Base-by-base conservation (phyloP, 345 rosid species). In the Rhodamnia rubescens region DNA sequence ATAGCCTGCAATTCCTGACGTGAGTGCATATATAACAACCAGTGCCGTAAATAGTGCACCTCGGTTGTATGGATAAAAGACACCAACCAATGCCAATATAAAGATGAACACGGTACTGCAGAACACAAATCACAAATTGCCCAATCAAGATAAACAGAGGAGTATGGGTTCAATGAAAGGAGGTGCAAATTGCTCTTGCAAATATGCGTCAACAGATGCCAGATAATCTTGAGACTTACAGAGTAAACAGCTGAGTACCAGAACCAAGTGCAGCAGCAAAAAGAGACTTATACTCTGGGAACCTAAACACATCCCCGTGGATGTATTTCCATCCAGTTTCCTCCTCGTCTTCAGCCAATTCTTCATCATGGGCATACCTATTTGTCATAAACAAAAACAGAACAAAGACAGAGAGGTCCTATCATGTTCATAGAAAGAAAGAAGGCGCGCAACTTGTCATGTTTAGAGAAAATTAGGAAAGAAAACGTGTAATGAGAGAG, bases 251-350 rank as follows among this genome's bases (percentile, higher is more conserved):
- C 89, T 91, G 93, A 81, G 91, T 88, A 29, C 92, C 93, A 84
- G 93, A 91, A 27, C 93, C 93, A 81, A 91, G 85, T 18, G 92
- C 89, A 49, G 93, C 92, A 12, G 92, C 89, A 87, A 91, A 85
- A n/a, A 91, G 55, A n/a, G 92, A 91, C 59, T 90, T 90, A 84
- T 85, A 84, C 81, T 87, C 84, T 55, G 93, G 93, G 83, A 83
- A 91, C 85, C 93, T 89, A 82, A 91, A 91, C 26, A 91, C 92
- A 83, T 91, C 92, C 8, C 93, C 92, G 22, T 91, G 92, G 69
- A 91, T 89, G 90, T 91, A 91, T 80, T 91, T 91, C 93, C 93
- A 91, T 27, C 93, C 93, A 75, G 92, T 90, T 89, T 91, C 93
- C 64, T 91, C 93, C 81, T 90, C 88, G 50, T 91, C 93, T 81